Evolutionary conservation across 2,329 filamentous ascomycete genomes (phyloP).

Genomic region (Exophiala aquamarina): DNA sequence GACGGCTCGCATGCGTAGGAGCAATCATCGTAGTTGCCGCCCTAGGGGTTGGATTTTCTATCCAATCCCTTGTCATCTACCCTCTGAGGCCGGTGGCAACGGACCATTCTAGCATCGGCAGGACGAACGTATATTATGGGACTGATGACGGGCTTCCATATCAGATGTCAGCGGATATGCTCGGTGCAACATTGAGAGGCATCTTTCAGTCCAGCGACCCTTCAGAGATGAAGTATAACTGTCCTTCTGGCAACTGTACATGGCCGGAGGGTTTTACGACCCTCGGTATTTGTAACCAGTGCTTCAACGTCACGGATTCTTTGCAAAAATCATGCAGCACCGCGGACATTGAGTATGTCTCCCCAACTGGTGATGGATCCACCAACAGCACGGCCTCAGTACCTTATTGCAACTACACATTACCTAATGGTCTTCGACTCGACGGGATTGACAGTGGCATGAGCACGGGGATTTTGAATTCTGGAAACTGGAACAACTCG

Average conservation of each 20-base stretch:
- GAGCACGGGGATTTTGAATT: neutral
- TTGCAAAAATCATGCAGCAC: slow-evolving; percentile 4
- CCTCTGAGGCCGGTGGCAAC: slow-evolving; percentile 9
- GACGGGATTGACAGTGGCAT: neutral
- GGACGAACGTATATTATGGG: slow-evolving; percentile 8
- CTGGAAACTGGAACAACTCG: neutral
- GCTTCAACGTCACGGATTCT: slow-evolving; percentile 9
- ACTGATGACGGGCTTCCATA: neutral
- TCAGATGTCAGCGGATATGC: neutral
- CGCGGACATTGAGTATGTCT: neutral
- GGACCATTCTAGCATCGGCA: slow-evolving; percentile 16
- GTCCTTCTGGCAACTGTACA: slow-evolving; percentile 14
- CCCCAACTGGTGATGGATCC: neutral
- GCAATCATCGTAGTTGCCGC: slow-evolving; percentile 29
- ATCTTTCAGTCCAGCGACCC: slow-evolving; percentile 1
- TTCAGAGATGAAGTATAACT: neutral
- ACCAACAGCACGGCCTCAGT: neutral
- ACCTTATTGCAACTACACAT: slow-evolving; percentile 9
- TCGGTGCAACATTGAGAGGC: slow-evolving; percentile 6
- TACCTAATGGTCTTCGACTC: slow-evolving; percentile 3
- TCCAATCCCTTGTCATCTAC: slow-evolving; percentile 28
- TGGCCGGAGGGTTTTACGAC: slow-evolving; percentile 9
- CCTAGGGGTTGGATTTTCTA: slow-evolving; percentile 31
- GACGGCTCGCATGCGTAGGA: slow-evolving; percentile 24
- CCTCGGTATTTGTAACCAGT: slow-evolving; percentile 10